Evolutionary conservation across 768 basidiomycete genomes (phyloP), one percentile per base, ranked within the genome.

Genomic region (Naganishia vishniacii): DNA sequence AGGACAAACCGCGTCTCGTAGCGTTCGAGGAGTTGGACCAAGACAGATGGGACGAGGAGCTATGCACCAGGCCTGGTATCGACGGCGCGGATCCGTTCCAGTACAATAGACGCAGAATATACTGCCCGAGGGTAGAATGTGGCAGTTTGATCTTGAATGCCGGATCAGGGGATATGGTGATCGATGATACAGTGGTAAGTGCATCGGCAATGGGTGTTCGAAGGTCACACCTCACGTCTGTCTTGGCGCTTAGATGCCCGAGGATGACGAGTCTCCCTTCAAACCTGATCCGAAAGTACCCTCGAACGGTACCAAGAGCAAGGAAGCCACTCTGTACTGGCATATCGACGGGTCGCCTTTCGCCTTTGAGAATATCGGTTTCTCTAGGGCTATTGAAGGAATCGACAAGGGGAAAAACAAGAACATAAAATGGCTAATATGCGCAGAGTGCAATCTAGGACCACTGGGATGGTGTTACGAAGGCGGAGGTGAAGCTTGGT

Each of bases 371-470:
- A 78, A 78, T 61, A 71, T 77, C 26, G 78, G 78, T n/a, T 78
- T 76, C 67, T 74, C 76, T 4, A 48, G 75, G 28, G 67, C 59
- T 8, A 53, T 61, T 9, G 53, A 59, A 41, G 41, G 60, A 13
- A 48, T n/a, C 8, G 44, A 12, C 62, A 47, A 44, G 53, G 59
- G 59, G n/a, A 62, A 29, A 64, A 23, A 56, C 4, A 56, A 42
- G 29, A 68, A 68, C 23, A 69, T 77, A 28, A 78, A 78, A 61
- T 78, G 71, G 68, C 63, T 78, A 51, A 75, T 76, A 26, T 78
- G 78, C 65, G 78, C 78, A 4, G 78, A 78, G 46, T 78, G 78
- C 45, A 76, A 78, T 71, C 53, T 76, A n/a, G 78, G 78, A 7
- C 76, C 78, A 4, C 3, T 78, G 26, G 78, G 78, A 0, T 78